phyloP scores from a whole-genome alignment of 2,329 filamentous ascomycete genomes.

The Neurospora sp. region DNA sequence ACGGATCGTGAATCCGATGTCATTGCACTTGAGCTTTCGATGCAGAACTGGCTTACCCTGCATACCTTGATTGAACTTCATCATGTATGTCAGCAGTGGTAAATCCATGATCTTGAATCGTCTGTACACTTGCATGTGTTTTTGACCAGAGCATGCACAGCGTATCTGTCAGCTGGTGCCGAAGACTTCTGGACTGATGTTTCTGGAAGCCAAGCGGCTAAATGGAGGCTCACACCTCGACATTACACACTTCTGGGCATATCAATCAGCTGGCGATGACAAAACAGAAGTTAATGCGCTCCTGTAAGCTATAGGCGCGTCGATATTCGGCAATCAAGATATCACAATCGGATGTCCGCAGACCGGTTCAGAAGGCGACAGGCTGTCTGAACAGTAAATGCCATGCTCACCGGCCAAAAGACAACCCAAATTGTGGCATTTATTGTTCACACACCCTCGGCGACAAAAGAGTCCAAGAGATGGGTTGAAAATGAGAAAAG shows the following conservation, averaged over 20 bases:
- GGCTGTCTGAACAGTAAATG: too few species aligned
- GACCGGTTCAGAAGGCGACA: neutral
- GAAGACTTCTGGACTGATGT: neutral
- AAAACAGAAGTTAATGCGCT: neutral
- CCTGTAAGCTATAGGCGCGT: neutral
- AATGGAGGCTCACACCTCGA: neutral
- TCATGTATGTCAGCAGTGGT: neutral
- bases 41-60: neutral
- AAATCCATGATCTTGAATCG: neutral
- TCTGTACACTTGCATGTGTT: neutral
- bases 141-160: neutral
- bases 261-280: neutral
- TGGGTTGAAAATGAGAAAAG: neutral
- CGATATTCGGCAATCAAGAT: neutral
- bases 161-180: neutral
- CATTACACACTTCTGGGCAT: neutral
- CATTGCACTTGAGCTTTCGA: neutral
- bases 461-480: neutral
- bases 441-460: too few species aligned
- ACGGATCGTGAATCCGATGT: neutral
- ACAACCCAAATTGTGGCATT: too few species aligned
- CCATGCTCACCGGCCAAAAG: too few species aligned
- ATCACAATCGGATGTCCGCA: neutral
- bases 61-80: neutral
- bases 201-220: neutral